These are phyloP conservation scores for Trichoderma sp. DNA, from an alignment of 2,329 filamentous ascomycete genomes.

Conservation along the genomic window DNA sequence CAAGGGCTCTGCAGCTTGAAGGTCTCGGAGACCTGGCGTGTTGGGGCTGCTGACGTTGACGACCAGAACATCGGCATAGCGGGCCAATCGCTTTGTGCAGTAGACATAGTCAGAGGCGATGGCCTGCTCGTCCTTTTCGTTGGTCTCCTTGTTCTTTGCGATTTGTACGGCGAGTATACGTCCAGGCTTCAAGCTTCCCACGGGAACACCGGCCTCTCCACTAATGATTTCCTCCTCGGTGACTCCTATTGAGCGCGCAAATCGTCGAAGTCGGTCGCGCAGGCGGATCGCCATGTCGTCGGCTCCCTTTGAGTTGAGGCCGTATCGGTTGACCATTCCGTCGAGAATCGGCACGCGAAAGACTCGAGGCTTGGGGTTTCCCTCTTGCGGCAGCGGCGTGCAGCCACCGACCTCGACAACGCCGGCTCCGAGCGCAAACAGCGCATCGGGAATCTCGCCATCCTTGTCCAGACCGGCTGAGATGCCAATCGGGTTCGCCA, in stretches of 20 bases:
- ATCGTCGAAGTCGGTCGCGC: conserved; percentile 74
- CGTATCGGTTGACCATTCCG: conserved; percentile 92
- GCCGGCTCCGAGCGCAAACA: conserved; percentile 82
- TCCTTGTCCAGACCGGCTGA: conserved; percentile 97
- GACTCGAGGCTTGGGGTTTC: conserved; percentile 84
- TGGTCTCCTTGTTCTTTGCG: conserved; percentile 94
- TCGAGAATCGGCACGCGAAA: conserved; percentile 83
- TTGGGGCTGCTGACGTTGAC: conserved; percentile 98
- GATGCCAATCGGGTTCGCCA: conserved; percentile 88
- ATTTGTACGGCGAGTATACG: conserved; percentile 86
- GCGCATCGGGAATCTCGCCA: conserved; percentile 79
- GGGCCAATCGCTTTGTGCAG: conserved; percentile 79
- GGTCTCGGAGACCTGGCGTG: conserved; percentile 82
- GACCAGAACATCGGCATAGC: conserved; percentile 92
- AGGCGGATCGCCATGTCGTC: conserved; percentile 81
- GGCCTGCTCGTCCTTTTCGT: conserved; percentile 79
- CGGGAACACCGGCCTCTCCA: conserved; percentile 74
- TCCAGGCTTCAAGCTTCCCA: conserved; percentile 76
- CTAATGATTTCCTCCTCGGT: conserved; percentile 74
- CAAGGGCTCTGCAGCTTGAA: conserved; percentile 83
- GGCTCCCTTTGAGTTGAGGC: conserved; percentile 87
- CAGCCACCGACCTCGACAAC: conserved; percentile 92
- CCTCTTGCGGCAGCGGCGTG: conserved; percentile 82
- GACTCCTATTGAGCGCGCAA: conserved; percentile 70
- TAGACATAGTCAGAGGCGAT: conserved; percentile 83